Evolutionary conservation across 176 grass and related monocot genomes (phyloP).

Genomic region (Aegilops sharonensis): DNA sequence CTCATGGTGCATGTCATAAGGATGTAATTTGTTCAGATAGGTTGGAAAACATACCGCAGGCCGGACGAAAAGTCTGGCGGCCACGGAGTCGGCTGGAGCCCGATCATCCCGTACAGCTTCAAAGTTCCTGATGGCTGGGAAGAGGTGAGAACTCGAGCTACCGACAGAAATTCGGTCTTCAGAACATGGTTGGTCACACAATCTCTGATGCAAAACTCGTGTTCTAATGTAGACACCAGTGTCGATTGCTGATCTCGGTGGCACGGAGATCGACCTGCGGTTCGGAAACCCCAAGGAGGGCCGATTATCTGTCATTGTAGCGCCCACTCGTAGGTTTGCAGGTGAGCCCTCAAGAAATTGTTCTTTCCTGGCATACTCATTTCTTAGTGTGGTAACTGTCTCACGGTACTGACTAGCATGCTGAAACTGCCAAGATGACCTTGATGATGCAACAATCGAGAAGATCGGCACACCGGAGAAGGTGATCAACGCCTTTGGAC

Average conservation of each 20-base stretch:
- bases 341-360: constrained; percentile 38
- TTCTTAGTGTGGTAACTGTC: neutral
- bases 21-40: constrained; percentile 78
- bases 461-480: constrained; percentile 68
- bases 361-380: neutral
- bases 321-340: constrained; percentile 80
- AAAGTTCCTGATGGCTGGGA: constrained; percentile 84
- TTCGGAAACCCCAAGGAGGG: constrained; percentile 75
- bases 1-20: constrained; percentile 33
- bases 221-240: constrained; percentile 63
- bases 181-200: neutral
- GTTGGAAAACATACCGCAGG: constrained; percentile 84
- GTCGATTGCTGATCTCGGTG: constrained; percentile 96
- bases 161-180: constrained; percentile 3
- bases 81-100: constrained; percentile 95
- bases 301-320: constrained; percentile 73
- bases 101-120: constrained; percentile 89
- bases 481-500: constrained; percentile 83
- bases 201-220: neutral
- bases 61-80: constrained; percentile 94
- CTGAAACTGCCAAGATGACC: neutral
- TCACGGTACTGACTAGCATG: neutral
- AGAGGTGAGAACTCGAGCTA: constrained; percentile 46
- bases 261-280: constrained; percentile 94
- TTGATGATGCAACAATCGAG: constrained; percentile 65